These are phyloP conservation scores for Zasmidium angulare DNA, from an alignment of 2,329 filamentous ascomycete genomes.

Conservation along the genomic window DNA sequence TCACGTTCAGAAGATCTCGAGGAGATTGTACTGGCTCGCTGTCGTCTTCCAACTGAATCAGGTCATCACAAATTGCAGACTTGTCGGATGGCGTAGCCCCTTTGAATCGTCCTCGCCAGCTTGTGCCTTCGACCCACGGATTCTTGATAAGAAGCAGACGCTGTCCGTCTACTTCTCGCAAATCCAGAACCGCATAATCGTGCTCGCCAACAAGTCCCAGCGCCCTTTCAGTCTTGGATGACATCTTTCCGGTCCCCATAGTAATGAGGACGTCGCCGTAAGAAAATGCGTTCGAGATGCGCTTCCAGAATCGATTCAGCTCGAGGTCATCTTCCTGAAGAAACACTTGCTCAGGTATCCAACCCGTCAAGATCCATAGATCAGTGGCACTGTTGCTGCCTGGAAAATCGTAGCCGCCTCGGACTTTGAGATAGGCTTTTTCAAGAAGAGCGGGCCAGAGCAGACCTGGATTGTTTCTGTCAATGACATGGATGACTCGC, in stretches of 20 bases:
- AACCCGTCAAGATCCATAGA: conserved; percentile 86
- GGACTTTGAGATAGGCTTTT: conserved; percentile 93
- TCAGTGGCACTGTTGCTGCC: conserved; percentile 97
- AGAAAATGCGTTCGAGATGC: conserved; percentile 71
- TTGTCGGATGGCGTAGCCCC: conserved; percentile 10
- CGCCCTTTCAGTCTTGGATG: conserved; percentile 71
- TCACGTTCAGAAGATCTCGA: conserved; percentile 37
- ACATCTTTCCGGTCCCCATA: conserved; percentile 82
- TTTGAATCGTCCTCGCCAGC: conserved; percentile 61
- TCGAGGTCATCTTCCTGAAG: conserved; percentile 82
- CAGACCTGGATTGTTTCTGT: conserved; percentile 75
- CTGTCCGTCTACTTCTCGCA: conserved; percentile 64
- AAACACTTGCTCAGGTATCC: conserved; percentile 95
- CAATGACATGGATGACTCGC: conserved; percentile 81
- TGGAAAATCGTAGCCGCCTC: conserved; percentile 95
- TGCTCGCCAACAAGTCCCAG: conserved; percentile 86
- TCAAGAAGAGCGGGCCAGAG: conserved; percentile 92
- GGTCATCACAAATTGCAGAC: conserved; percentile 4
- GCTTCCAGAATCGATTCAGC: conserved; percentile 72
- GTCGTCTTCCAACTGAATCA: conserved; percentile 29
- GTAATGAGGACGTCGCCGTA: conserved; percentile 83
- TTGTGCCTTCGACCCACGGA: conserved; percentile 83
- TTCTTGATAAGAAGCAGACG: conserved; percentile 85
- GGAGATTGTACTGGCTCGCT: conserved; percentile 30
- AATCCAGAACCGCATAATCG: conserved; percentile 86